Conservation (phyloP, 2,329 filamentous ascomycete genomes). For the Chrysoporthe puriensis region DNA sequence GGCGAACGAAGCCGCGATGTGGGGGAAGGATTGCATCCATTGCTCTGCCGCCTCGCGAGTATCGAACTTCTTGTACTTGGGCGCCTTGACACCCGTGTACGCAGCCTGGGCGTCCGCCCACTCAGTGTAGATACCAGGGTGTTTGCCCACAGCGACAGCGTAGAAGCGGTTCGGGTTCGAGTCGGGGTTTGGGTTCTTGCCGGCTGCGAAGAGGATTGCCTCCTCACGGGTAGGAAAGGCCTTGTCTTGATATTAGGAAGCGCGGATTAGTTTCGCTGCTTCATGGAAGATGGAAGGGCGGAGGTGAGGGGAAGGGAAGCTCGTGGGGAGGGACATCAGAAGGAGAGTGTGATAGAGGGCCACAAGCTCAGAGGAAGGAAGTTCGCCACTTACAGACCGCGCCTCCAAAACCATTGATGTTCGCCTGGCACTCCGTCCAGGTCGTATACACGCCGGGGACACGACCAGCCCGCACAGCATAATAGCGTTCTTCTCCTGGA, state of each 20-base stretch:
- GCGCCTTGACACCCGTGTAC: constrained; percentile 72
- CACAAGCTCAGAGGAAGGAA: neutral
- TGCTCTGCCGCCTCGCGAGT: constrained; percentile 74
- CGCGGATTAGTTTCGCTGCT: constrained; percentile 5
- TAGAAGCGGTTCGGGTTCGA: constrained; percentile 57
- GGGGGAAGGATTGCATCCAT: constrained; percentile 65
- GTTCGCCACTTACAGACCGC: constrained; percentile 64
- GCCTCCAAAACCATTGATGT: constrained; percentile 64
- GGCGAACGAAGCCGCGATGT: constrained; percentile 37
- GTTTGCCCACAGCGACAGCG: constrained; percentile 62
- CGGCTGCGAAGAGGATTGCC: constrained; percentile 76
- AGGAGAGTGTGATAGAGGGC: constrained; percentile 20
- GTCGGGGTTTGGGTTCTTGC: constrained; percentile 51
- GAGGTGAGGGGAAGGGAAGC: neutral
- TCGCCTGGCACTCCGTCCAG: constrained; percentile 64
- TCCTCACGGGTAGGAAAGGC: constrained; percentile 75
- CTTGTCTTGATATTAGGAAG: constrained; percentile 63
- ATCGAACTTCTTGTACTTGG: constrained; percentile 71
- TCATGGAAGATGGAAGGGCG: neutral
- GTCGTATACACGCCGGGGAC: constrained; percentile 64
- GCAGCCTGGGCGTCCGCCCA: constrained; percentile 74
- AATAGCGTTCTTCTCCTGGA: constrained; percentile 55
- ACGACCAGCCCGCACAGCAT: constrained; percentile 63
- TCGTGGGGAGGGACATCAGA: neutral
- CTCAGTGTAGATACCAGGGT: constrained; percentile 62